phyloP scores from a whole-genome alignment of 108 stramenopile genomes.

The Nitzschia putrida region DNA sequence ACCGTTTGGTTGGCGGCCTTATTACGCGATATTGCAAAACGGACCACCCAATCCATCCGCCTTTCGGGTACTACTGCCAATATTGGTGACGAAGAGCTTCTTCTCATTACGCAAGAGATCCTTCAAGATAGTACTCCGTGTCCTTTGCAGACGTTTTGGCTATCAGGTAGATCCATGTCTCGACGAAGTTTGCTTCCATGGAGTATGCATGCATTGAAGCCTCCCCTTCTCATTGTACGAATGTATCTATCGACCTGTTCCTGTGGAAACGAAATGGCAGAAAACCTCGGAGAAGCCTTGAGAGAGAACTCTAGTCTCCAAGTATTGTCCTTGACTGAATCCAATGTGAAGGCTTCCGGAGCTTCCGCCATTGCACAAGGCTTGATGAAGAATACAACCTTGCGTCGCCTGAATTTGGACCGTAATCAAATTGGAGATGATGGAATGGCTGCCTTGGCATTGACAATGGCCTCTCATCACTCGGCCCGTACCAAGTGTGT shows the following conservation, averaged over 20 bases:
- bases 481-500: not conserved
- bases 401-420: constrained; percentile 58
- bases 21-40: constrained; percentile 24
- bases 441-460: constrained; percentile 39
- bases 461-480: constrained; percentile 14
- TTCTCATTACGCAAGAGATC: constrained; percentile 21
- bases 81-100: constrained; percentile 46
- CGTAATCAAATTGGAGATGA: constrained; percentile 52
- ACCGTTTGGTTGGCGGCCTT: constrained; percentile 39
- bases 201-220: not conserved
- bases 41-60: constrained; percentile 18
- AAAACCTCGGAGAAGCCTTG: constrained; percentile 25
- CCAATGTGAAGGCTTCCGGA: constrained; percentile 18
- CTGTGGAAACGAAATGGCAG: constrained; percentile 23
- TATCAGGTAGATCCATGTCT: constrained; percentile 12
- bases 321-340: constrained; percentile 24
- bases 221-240: constrained; percentile 24
- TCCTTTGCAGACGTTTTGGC: constrained; percentile 13
- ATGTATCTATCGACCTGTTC: constrained; percentile 34
- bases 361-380: constrained; percentile 37
- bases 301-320: constrained; percentile 16
- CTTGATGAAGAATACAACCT: constrained; percentile 32
- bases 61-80: constrained; percentile 1
- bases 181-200: constrained; percentile 33
- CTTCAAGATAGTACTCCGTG: not conserved